phyloP scores from a whole-genome alignment of 139 green algal genomes.

The Closterium sp. region DNA sequence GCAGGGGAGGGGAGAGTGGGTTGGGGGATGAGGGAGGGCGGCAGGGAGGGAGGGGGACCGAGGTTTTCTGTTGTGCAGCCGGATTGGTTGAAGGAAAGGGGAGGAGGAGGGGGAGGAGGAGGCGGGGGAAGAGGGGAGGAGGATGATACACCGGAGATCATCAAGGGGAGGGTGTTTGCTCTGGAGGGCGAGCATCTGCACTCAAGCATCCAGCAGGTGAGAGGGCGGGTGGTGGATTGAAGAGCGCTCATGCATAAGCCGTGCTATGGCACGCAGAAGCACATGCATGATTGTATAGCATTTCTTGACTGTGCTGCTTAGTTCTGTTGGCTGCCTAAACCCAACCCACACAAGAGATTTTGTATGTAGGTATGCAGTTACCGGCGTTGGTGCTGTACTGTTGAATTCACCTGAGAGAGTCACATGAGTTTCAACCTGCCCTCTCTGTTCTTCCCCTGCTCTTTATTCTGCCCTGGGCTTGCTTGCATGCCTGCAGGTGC shows the following conservation, averaged over 20 bases:
- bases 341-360: too few relatives aligned
- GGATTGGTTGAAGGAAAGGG: background rate
- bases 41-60: background rate
- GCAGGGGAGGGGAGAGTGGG: too few relatives aligned
- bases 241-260: background rate
- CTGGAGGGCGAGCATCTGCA: slow-evolving; percentile 35
- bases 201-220: slow-evolving; percentile 25
- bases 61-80: background rate
- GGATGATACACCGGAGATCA: slow-evolving; percentile 37
- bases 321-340: background rate
- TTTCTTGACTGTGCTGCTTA: background rate
- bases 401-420: too few relatives aligned
- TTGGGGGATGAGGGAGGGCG: too few relatives aligned
- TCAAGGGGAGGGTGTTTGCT: slow-evolving; percentile 28
- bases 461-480: background rate
- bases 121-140: background rate
- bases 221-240: background rate
- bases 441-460: background rate
- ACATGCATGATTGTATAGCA: background rate
- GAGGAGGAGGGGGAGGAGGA: background rate
- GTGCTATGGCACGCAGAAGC: background rate
- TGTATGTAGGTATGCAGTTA: too few relatives aligned
- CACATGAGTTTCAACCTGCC: background rate
- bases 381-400: too few relatives aligned
- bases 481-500: slow-evolving; percentile 49